Conservation (phyloP, 73 alveolate genomes). For the Stentor coeruleus region DNA sequence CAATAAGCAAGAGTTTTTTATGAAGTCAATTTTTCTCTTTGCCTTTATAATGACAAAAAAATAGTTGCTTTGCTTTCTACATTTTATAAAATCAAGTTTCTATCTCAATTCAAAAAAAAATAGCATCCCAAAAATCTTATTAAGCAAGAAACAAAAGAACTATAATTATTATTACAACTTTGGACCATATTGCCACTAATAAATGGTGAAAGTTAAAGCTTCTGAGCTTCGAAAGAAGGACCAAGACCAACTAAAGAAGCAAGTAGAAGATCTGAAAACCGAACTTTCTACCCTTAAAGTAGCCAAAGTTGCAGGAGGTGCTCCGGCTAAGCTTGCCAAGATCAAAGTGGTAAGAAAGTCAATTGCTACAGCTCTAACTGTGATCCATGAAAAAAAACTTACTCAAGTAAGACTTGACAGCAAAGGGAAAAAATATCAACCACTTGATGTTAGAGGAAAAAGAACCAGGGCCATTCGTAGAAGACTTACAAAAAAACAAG, state of each 20-base stretch:
- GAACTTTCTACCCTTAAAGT: constrained; percentile 70
- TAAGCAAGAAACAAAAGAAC: no score
- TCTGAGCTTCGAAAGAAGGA: constrained; percentile 65
- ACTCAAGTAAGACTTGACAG: constrained; percentile 57
- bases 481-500: constrained; percentile 71
- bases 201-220: constrained; percentile 62
- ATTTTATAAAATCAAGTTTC: no score
- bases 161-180: no score
- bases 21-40: no score
- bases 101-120: no score
- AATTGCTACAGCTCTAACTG: constrained; percentile 81
- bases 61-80: no score
- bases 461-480: constrained; percentile 79
- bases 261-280: constrained; percentile 36
- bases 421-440: constrained; percentile 61
- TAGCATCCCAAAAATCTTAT: no score
- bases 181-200: no score
- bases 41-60: no score
- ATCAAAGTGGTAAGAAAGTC: constrained; percentile 80
- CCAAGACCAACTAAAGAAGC: constrained; percentile 49
- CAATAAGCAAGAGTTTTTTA: no score
- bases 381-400: constrained; percentile 79
- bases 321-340: constrained; percentile 68
- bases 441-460: constrained; percentile 78
- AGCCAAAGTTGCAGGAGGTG: constrained; percentile 79